phyloP scores from a whole-genome alignment of 2,329 filamentous ascomycete genomes.

The Colletotrichum lupini region DNA sequence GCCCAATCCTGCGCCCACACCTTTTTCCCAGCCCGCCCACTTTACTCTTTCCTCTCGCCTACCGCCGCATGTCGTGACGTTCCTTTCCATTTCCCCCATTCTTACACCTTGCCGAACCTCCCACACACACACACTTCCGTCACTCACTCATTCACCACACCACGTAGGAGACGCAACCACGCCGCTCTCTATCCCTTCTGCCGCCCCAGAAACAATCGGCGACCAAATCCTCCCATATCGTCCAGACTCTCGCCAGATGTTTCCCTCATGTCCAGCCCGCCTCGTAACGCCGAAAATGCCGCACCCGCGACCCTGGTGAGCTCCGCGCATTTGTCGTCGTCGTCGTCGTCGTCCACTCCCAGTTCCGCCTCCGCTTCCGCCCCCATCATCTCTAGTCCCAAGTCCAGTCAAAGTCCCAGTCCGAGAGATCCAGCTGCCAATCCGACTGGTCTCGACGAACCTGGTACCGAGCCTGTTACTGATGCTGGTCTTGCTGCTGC shows the following conservation, averaged over 20 bases:
- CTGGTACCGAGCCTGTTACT: slow-evolving; percentile 13
- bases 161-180: slow-evolving; percentile 13
- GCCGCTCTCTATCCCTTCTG: slow-evolving; percentile 25
- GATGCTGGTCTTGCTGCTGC: slow-evolving; percentile 3
- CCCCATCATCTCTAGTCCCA: background rate
- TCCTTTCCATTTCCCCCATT: slow-evolving; percentile 25
- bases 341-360: slow-evolving; percentile 4
- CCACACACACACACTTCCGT: slow-evolving; percentile 7
- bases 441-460: slow-evolving; percentile 3
- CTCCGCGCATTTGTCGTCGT: slow-evolving; percentile 38
- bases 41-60: slow-evolving; percentile 26
- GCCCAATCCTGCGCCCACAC: background rate
- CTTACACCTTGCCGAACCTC: slow-evolving; percentile 14
- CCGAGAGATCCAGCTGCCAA: slow-evolving; percentile 12
- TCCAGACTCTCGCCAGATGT: slow-evolving; percentile 59
- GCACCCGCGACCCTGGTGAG: slow-evolving; percentile 60
- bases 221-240: slow-evolving; percentile 43
- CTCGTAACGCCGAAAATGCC: slow-evolving; percentile 65
- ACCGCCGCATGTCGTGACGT: slow-evolving; percentile 18
- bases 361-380: background rate
- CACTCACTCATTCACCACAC: background rate
- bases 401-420: slow-evolving; percentile 7
- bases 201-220: slow-evolving; percentile 34
- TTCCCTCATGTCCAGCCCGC: slow-evolving; percentile 67
- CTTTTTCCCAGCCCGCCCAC: slow-evolving; percentile 11